Evolutionary conservation across 2,329 filamentous ascomycete genomes (phyloP), one percentile per base, ranked within the genome.

Genomic region (Neonectria punicea): DNA sequence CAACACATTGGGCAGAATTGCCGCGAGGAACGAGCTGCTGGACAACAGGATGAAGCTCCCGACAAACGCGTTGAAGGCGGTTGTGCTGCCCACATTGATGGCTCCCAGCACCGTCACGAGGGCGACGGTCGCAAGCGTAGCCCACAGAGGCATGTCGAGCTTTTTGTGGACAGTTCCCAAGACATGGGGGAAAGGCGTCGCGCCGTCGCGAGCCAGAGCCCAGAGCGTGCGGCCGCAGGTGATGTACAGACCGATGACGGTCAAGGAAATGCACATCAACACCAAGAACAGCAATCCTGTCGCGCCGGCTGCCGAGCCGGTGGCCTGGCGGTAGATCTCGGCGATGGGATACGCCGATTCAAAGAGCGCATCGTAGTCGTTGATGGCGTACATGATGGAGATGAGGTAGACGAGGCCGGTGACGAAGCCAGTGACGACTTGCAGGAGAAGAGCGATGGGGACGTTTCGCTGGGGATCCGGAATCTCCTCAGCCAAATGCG

Each of bases 61-160:
- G 8, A 92, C 86, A 28, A 92, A 87, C 0, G 90, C 90, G 46
- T 87, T 85, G 78, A 92, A 93, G 0, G 90, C 90, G 0, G 88
- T 90, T 1, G 82, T 85, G 65, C 83, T 88, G n/a, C 87, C 90
- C 1, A 92, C 84, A 68, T 91, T 92, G 49, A 92, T 89, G 46
- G 82, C 83, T 0, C 89, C 89, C 0, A 92, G 80, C 3, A 89
- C 74, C 0, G 88, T 88, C 0, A 80, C 75, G 1, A 82, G 68
- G 0, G 74, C 67, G 1, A 75, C 79, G 25, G 84, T 84, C 78
- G 79, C 84, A 68, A 74, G 79, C 70, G 70, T 93, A 2, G 91
- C 80, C 71, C 73, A 75, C 39, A 82, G 55, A 5, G 80, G 81
- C 74, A 80, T 79, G 14, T 75, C 72, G 8, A 79, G 72, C 10